Evolutionary conservation across 192 early-diverging fungal genomes (phyloP).

Genomic region (Oehlia diaphana): DNA sequence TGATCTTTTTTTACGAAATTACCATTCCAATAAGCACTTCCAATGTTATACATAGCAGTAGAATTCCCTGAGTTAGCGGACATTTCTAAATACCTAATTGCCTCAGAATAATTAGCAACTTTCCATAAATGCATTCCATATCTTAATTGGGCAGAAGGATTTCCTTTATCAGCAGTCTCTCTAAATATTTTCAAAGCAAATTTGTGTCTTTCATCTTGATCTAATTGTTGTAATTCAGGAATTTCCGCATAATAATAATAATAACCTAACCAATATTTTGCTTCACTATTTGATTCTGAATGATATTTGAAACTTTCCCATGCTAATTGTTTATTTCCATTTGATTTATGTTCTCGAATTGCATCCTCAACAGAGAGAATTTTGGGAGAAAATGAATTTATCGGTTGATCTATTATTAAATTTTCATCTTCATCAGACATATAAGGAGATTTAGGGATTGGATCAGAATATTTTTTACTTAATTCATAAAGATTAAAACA

Average conservation of each 20-base stretch:
- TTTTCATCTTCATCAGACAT: not conserved
- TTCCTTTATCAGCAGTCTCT: slow-evolving; percentile 15
- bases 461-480: not conserved
- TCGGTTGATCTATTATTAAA: not conserved
- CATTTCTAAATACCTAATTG: slow-evolving; percentile 17
- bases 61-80: slow-evolving; percentile 9
- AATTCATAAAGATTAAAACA: not conserved
- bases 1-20: not conserved
- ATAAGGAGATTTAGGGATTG: not conserved
- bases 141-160: slow-evolving; percentile 13
- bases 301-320: slow-evolving; percentile 11
- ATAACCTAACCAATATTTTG: slow-evolving; percentile 23
- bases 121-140: slow-evolving; percentile 24
- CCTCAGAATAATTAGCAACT: not conserved
- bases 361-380: not conserved
- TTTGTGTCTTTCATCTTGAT: not conserved
- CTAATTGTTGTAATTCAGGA: not conserved
- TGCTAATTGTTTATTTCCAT: slow-evolving; percentile 8
- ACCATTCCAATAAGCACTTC: slow-evolving; percentile 16
- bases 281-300: not conserved
- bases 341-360: not conserved
- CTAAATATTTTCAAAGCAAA: slow-evolving; percentile 7
- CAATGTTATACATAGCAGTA: slow-evolving; percentile 29
- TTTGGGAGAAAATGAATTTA: not conserved
- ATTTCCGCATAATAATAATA: slow-evolving; percentile 6